Conservation (phyloP, 2,329 filamentous ascomycete species). For the Scedosporium dehoogii region DNA sequence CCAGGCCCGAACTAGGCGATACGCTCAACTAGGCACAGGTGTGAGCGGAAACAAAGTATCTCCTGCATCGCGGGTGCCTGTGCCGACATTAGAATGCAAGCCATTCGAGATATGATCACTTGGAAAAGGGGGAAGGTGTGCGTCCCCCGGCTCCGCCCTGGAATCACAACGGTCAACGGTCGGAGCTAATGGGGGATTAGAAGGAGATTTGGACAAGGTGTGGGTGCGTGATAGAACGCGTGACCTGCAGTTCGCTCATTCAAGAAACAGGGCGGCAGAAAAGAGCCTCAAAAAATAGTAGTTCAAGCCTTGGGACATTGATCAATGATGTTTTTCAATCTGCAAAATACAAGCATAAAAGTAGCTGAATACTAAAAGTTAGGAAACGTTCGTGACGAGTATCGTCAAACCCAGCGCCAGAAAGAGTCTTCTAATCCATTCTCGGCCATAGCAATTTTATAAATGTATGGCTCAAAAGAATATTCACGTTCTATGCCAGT, state of each 20-base stretch:
- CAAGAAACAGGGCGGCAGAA: not conserved
- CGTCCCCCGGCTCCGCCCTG: not conserved
- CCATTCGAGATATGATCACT: not conserved
- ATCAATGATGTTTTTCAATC: not conserved
- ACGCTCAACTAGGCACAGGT: not conserved
- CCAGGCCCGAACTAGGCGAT: not conserved
- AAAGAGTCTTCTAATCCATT: not conserved
- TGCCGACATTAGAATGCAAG: not conserved
- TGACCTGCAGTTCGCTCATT: not conserved
- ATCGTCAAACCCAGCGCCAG: not conserved
- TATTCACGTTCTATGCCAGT: not conserved
- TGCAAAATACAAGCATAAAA: not conserved
- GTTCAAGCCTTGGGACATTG: not conserved
- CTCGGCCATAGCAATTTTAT: not conserved
- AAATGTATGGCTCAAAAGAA: not conserved
- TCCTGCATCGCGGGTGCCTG: not conserved
- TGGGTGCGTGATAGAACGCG: not conserved
- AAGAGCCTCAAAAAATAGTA: not conserved
- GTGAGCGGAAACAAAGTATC: not conserved
- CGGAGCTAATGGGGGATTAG: not conserved
- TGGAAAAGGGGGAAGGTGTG: not conserved
- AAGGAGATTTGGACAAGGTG: not conserved
- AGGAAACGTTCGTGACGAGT: not conserved
- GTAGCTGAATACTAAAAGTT: not conserved
- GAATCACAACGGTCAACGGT: not conserved